These are phyloP conservation scores for Fusarium temperatum DNA, from an alignment of 2,329 filamentous ascomycete genomes.

Conservation along the genomic window DNA sequence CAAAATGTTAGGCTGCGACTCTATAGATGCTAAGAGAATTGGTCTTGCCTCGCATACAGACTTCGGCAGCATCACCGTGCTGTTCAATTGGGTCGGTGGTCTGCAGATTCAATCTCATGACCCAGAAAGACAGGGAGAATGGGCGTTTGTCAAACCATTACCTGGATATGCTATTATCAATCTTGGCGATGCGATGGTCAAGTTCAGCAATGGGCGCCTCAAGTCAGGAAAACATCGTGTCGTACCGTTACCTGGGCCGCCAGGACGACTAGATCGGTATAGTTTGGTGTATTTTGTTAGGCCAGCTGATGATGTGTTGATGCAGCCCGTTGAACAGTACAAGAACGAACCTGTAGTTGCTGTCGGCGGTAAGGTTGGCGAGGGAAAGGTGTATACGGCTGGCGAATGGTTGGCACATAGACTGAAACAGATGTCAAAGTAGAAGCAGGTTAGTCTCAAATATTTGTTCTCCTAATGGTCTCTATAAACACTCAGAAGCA, in stretches of 20 bases:
- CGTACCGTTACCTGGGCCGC: fast-evolving
- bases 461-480: not conserved
- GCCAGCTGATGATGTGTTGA: not conserved
- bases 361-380: not conserved
- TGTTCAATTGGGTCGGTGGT: not conserved
- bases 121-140: fast-evolving
- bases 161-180: not conserved
- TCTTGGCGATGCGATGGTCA: not conserved
- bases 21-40: fast-evolving
- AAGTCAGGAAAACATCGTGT: not conserved
- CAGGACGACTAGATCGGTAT: not conserved
- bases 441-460: not conserved
- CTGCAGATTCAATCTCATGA: not conserved
- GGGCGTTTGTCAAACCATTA: not conserved
- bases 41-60: not conserved
- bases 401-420: not conserved
- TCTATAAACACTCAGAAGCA: not conserved
- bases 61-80: not conserved
- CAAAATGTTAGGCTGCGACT: not conserved
- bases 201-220: not conserved
- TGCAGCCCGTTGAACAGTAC: not conserved
- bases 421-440: not conserved
- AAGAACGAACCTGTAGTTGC: not conserved
- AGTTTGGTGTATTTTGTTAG: not conserved
- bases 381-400: not conserved